A percentile compares a stretch with the other conserved stretches of the same genome.
Conservation (phyloP, 331 rosid species). For the Rosa hybrid region DNA sequence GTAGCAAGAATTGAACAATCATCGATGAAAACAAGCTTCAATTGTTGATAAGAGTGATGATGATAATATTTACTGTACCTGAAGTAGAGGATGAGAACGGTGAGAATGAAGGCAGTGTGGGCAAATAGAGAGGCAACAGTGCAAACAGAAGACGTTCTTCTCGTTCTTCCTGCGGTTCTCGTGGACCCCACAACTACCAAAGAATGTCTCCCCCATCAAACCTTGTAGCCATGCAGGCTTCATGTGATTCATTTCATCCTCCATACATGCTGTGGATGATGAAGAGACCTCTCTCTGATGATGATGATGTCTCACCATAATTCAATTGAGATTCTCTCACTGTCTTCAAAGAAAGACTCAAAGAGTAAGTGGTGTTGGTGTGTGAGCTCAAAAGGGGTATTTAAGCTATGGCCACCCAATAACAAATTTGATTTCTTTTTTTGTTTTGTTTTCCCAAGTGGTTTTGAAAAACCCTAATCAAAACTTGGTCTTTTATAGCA, state of each 20-base stretch:
- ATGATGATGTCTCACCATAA: conserved; percentile 39
- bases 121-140: conserved; percentile 92
- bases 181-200: conserved; percentile 92
- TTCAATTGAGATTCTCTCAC: conserved; percentile 1
- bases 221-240: conserved; percentile 97
- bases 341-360: background rate
- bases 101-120: conserved; percentile 87
- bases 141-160: conserved; percentile 91
- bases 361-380: conserved; percentile 8
- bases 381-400: conserved; percentile 10
- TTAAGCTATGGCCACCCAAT: conserved; percentile 4
- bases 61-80: conserved; percentile 43
- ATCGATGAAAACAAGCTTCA: background rate
- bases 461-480: conserved; percentile 19
- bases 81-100: conserved; percentile 84
- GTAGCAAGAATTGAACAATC: background rate
- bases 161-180: conserved; percentile 80
- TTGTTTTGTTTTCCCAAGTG: conserved; percentile 9
- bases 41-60: background rate
- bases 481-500: conserved; percentile 19
- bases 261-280: conserved; percentile 9
- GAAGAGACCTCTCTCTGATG: conserved; percentile 30
- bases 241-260: conserved; percentile 16
- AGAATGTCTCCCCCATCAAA: conserved; percentile 89
- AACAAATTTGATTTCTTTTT: conserved; percentile 1